Percentiles rank a stretch among this genome's conserved stretches.
Conservation (phyloP, 176 grass and related monocot genomes). For the Elymus sibiricus region DNA sequence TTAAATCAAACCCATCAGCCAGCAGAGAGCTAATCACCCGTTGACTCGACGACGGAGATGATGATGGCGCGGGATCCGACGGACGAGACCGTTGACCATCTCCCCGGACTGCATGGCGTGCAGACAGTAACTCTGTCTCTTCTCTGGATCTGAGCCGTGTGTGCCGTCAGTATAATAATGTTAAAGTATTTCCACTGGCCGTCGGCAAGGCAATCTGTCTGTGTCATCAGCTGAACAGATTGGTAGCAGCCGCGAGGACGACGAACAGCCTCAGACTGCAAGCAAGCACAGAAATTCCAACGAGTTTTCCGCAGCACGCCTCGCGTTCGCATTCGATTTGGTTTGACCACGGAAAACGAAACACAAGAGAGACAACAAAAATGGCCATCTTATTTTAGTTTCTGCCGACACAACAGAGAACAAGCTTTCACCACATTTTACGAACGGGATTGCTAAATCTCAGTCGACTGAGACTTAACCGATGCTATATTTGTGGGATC, state of each 20-base stretch:
- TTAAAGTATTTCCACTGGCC: too few species aligned
- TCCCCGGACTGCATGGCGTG: background rate
- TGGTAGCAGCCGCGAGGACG: too few species aligned
- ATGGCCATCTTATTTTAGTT: background rate
- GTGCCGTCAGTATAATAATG: background rate
- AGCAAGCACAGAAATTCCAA: conserved; percentile 23
- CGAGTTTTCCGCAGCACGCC: background rate
- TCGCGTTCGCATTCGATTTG: background rate
- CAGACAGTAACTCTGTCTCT: conserved; percentile 2
- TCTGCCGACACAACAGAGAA: background rate
- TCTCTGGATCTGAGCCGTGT: background rate
- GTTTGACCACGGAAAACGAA: background rate
- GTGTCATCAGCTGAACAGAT: too few species aligned
- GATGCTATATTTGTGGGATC: too few species aligned
- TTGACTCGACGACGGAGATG: background rate
- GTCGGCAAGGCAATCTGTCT: too few species aligned
- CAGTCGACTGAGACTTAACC: too few species aligned
- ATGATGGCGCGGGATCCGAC: background rate
- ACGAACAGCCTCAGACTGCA: background rate
- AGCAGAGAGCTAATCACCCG: background rate
- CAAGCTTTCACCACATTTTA: too few species aligned
- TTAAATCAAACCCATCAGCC: background rate
- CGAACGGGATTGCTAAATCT: too few species aligned
- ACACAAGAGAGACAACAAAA: background rate
- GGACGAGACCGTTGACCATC: background rate